These are phyloP conservation scores for Marchantia polymorpha DNA, from an alignment of 225 moss, liverwort and hornwort genomes.

Conservation along the genomic window DNA sequence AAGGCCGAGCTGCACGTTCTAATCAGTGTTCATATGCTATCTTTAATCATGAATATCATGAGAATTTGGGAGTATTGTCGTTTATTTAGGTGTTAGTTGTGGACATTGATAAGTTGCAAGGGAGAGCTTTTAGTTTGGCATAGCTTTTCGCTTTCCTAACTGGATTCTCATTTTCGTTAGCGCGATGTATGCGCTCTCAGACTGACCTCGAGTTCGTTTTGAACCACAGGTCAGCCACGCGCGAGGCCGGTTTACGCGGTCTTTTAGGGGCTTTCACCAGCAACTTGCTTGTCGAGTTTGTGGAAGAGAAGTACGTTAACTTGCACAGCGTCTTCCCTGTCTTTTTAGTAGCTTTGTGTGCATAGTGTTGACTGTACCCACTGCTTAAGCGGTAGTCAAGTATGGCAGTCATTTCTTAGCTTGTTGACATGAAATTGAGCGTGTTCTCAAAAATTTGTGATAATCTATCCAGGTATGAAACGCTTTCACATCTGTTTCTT, in stretches of 20 bases:
- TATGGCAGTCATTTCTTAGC: neutral
- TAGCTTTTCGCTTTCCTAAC: neutral
- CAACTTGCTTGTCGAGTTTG: slow-evolving; percentile 59
- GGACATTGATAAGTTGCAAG: too few relatives aligned
- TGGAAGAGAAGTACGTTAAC: slow-evolving; percentile 61
- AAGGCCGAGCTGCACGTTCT: too few relatives aligned
- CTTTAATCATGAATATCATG: too few relatives aligned
- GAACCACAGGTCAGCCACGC: slow-evolving; percentile 54
- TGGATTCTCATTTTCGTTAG: neutral
- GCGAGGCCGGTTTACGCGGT: slow-evolving; percentile 72
- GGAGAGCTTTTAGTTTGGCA: too few relatives aligned
- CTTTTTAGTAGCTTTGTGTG: neutral
- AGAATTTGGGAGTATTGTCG: too few relatives aligned
- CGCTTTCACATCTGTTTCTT: slow-evolving; percentile 64
- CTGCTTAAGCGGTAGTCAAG: neutral
- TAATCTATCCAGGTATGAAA: slow-evolving; percentile 58
- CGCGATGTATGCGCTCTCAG: too few relatives aligned
- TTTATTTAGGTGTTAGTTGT: too few relatives aligned
- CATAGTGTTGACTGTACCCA: neutral
- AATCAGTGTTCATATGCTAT: too few relatives aligned
- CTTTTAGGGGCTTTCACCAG: slow-evolving; percentile 63
- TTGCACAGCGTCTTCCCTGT: too few relatives aligned
- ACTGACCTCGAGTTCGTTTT: neutral
- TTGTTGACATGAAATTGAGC: neutral
- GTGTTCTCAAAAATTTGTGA: neutral